Base-by-base conservation (phyloP, 2,329 filamentous ascomycete species). In the Pseudogymnoascus sp. region DNA sequence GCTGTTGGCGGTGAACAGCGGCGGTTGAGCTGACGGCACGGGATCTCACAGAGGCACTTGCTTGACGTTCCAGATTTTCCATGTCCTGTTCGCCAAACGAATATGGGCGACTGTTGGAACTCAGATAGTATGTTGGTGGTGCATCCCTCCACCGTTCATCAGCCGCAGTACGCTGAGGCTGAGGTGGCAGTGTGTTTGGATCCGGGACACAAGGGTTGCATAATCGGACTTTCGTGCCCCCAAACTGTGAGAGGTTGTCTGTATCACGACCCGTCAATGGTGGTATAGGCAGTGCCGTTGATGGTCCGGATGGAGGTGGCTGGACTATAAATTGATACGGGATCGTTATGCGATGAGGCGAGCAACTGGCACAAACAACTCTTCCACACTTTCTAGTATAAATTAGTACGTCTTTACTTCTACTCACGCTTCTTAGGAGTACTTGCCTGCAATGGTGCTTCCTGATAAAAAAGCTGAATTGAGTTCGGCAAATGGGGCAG, bases 321-420 rank as follows among this genome's bases (percentile, higher is more conserved):
- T 88, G 87, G 25, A 97, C 91, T 66, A 97, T 96, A 72, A 90
- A 97, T 71, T 94, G 90, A 66, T 92, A 84, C 1, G 93, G 93
- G 65, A 97, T 97, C 3, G 90, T 96, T 71, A 97, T 97, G 64
- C 91, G 85, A 73, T 97, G 93, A 3, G 93, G 93, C 2, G 93
- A 97, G 76, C 93, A 97, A 18, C 85, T 80, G 62, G 87, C 86
- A 74, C 93, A 97, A 22, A 97, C 93, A 7, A 97, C 92, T 64
- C 91, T 81, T 50, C 93, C 93, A 71, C 93, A 97, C 82, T 96
- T 97, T 67, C 87, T 89, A 63, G 1, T 11, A 57, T 28, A 4
- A 43, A 41, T 6, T 53, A 53, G 50, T 36, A 15, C 33, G 57
- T 66, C 28, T n/a, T 28, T 15, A 30, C 11, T 33, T n/a, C n/a